Evolutionary conservation across 441 rosid genomes (phyloP).

Genomic region (Pelargonium cotyledonis): DNA sequence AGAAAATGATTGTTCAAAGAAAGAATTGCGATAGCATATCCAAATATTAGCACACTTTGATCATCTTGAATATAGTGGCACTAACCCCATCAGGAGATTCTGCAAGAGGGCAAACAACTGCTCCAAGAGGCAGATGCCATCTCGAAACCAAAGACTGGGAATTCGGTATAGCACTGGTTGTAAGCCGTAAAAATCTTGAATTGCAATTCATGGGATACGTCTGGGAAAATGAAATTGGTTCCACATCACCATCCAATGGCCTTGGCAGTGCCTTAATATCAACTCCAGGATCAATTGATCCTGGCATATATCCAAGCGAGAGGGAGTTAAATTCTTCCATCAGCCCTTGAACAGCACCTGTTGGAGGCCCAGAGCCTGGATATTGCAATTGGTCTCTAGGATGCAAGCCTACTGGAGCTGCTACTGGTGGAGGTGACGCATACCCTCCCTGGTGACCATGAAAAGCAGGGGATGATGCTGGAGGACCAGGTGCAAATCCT

Average conservation of each 20-base stretch:
- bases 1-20: constrained; percentile 20
- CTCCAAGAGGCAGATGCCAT: constrained; percentile 99
- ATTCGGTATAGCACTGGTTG: constrained; percentile 83
- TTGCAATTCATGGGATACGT: constrained; percentile 72
- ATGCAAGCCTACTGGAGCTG: constrained; percentile 32
- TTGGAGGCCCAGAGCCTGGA: constrained; percentile 54
- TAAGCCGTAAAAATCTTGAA: constrained; percentile 78
- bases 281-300: constrained; percentile 74
- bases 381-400: constrained; percentile 54
- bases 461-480: constrained; percentile 43
- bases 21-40: constrained; percentile 10
- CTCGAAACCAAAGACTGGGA: constrained; percentile 86
- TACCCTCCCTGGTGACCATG: constrained; percentile 52
- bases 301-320: constrained; percentile 66
- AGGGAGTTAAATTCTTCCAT: constrained; percentile 79
- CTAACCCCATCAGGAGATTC: constrained; percentile 92
- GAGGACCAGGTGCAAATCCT: constrained; percentile 37
- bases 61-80: constrained; percentile 18
- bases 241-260: constrained; percentile 87
- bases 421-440: constrained; percentile 35
- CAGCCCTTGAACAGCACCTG: constrained; percentile 56
- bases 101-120: constrained; percentile 98
- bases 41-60: constrained; percentile 15
- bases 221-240: constrained; percentile 56
- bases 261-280: constrained; percentile 76